Conservation (phyloP, 2,329 filamentous ascomycete species). For the Alternaria arbusti region DNA sequence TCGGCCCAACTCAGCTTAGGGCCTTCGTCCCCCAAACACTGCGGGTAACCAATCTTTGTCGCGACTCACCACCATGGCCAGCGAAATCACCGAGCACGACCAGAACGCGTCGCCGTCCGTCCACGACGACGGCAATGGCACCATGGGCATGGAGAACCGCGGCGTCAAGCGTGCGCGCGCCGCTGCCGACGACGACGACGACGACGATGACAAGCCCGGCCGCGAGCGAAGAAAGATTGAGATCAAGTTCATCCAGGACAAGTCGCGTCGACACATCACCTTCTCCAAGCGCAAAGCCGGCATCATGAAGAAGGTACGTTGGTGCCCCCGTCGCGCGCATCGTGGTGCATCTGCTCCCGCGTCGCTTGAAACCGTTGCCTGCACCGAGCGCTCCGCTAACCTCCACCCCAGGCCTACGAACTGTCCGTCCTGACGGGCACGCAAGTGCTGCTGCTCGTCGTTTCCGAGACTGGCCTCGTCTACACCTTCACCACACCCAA, state of each 20-base stretch:
- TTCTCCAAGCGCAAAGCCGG: constrained; percentile 99
- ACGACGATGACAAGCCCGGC: constrained; percentile 96
- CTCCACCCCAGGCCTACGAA: constrained; percentile 80
- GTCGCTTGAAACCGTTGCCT: constrained; percentile 40
- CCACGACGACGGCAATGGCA: constrained; percentile 60
- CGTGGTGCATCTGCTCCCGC: constrained; percentile 22
- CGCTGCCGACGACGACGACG: constrained; percentile 88
- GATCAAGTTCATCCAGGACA: constrained; percentile 99
- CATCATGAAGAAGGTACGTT: constrained; percentile 98
- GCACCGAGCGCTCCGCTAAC: constrained; percentile 31
- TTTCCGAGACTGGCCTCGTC: constrained; percentile 95
- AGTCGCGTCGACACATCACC: constrained; percentile 98
- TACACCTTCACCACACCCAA: constrained; percentile 99
- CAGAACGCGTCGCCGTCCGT: constrained; percentile 58
- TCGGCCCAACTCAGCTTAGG: constrained; percentile 50
- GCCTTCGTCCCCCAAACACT: constrained; percentile 45
- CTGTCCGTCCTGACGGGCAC: constrained; percentile 96
- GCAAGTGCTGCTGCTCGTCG: constrained; percentile 93
- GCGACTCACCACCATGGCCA: constrained; percentile 48
- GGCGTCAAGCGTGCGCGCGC: constrained; percentile 89
- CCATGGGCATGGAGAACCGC: constrained; percentile 65
- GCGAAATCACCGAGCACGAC: constrained; percentile 59
- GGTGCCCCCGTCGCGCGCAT: background rate
- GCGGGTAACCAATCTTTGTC: constrained; percentile 35
- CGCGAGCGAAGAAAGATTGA: constrained; percentile 99